Evolutionary conservation across 2,329 filamentous ascomycete genomes (phyloP), one percentile per base, ranked within the genome.

Genomic region (Phyllachora maydis): DNA sequence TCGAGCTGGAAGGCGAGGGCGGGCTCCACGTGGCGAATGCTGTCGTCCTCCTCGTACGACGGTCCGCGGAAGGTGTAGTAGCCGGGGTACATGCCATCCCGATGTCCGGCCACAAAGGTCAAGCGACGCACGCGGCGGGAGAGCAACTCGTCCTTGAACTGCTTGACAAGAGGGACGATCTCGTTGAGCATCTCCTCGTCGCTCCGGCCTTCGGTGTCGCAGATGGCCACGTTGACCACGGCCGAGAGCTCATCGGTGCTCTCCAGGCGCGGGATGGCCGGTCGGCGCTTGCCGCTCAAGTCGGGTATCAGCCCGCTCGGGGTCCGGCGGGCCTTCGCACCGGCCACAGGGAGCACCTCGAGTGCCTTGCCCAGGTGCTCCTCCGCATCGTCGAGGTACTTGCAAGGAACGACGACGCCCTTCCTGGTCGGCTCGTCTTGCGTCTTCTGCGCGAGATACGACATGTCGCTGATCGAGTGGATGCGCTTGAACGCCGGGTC

Each of bases 11-110:
- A 98, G 42, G 88, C 83, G 48, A 93, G 63, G 26, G 88, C 85
- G 23, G 88, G 88, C 54, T 98, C 88, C 34, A 69, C 90, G 59
- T 98, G 85, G 56, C 88, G 85, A 42, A 98, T 95, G 48, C 77
- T 91, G 47, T 78, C 69, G 41, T 98, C 88, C 50, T 98, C 88
- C 24, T 68, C 61, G 49, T 91, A 98, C 24, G 59, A 54, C 14
- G 88, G 85, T 5, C 85, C 85, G 45, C 88, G 76, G 79, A 95
- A 98, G 20, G 88, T 98, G 62, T 78, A 95, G 65, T 98, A 95
- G 22, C 79, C 82, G 12, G 85, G 88, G 48, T 95, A 92, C 9
- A 79, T 81, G 26, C 83, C 88, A 42, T 98, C 81, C 43, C 73
- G 81, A 56, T 79, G 81, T 26, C 88, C 88, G 43, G 83, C 93